Evolutionary conservation across 495 filamentous ascomycete genomes (phyloP), one percentile per base, ranked within the genome.

Genomic region (Recurvomyces mirabilis): DNA sequence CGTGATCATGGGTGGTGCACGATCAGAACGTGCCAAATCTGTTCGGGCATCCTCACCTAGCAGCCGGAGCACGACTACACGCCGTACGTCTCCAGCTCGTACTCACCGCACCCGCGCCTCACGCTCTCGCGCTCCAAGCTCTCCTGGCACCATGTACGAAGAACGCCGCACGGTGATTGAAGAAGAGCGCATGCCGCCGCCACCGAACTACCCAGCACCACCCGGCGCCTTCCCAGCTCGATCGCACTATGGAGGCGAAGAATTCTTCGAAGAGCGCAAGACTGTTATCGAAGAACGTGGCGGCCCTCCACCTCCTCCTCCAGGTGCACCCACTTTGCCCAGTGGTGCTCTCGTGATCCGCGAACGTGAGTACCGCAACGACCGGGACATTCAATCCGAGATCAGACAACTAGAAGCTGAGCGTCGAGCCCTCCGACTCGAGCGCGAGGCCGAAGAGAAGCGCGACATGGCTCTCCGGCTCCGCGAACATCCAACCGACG

Each of bases 321-420:
- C 37, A 17, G 24, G 29, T 19, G 20, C 39, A 24, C 47, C 29
- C 24, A 34, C 18, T n/a, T 5, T 29, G 26, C 42, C 36, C 25
- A 15, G 5, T 15, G 40, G 33, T 13, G 57, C 57, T 1, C 49
- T 87, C 11, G 74, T 75, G 1, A 47, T 81, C 17, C 58, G 78
- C 3, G 53, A 61, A 37, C 68, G 67, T 25, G 68, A 67, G 1
- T 56, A 64, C 19, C 56, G 55, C 19, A 50, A 61, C 29, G 73
- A 77, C 22, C 64, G 70, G 26, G 73, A 75, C 38, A 70, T 82
- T 44, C 64, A 68, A 39, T 65, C 69, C n/a, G 75, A 81, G 49
- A 75, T 79, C 41, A 63, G 61, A 17, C 57, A 60, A 1, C 65
- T 82, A 18, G 78, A 82, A 57, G 65, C 66, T 11, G 67, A 70